phyloP scores from a whole-genome alignment of 768 basidiomycete species.

The Lactarius deliciosus region DNA sequence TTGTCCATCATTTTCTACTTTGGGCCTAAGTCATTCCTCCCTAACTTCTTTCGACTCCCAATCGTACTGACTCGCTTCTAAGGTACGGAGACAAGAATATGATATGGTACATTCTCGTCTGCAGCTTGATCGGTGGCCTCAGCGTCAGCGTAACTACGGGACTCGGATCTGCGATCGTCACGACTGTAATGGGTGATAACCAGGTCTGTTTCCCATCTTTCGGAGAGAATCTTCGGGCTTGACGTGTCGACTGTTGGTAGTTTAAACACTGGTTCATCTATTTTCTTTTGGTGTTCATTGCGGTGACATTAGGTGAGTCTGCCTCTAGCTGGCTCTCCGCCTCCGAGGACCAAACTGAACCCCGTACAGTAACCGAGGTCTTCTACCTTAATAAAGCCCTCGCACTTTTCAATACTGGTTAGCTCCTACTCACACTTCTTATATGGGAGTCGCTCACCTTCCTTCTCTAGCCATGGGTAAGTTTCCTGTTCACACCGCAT shows the following conservation, averaged over 20 bases:
- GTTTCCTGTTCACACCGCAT: conserved; percentile 32
- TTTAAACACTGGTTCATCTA: conserved; percentile 94
- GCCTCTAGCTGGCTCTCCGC: not conserved
- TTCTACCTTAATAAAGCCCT: conserved; percentile 96
- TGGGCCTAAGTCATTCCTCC: conserved; percentile 58
- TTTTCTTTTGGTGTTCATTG: conserved; percentile 81
- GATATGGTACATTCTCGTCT: conserved; percentile 94
- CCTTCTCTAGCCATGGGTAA: conserved; percentile 60
- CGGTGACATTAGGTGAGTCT: conserved; percentile 71
- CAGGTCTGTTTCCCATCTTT: conserved; percentile 49
- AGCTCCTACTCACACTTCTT: conserved; percentile 31
- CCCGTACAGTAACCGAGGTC: conserved; percentile 72
- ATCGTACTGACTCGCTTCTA: conserved; percentile 9
- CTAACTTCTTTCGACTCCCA: conserved; percentile 6
- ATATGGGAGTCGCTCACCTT: conserved; percentile 23
- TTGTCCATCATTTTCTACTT: conserved; percentile 79
- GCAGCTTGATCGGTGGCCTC: conserved; percentile 95
- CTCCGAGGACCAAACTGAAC: conserved; percentile 25
- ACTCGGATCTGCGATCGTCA: conserved; percentile 87
- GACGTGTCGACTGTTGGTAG: conserved; percentile 40
- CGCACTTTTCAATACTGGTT: conserved; percentile 90
- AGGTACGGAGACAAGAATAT: conserved; percentile 89
- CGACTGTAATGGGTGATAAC: conserved; percentile 70
- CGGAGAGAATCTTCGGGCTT: conserved; percentile 5
- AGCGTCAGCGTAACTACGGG: conserved; percentile 95